Base-by-base conservation (phyloP, 2,329 filamentous ascomycete genomes). In the Pyrenochaeta sp. region DNA sequence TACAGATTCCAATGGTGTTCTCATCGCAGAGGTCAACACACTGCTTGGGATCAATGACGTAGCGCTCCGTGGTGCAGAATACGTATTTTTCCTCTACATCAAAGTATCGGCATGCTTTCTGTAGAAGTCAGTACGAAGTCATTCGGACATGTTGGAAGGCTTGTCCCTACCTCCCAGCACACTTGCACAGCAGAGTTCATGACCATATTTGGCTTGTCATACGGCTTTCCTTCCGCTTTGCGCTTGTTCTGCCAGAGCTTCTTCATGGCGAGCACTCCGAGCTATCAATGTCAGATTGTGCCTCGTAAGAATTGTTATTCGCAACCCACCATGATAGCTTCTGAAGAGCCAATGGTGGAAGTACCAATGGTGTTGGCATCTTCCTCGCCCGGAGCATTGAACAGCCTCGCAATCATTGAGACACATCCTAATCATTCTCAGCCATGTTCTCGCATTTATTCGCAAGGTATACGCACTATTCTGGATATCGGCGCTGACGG, bases 111-210 rank as follows among this genome's bases (percentile, higher is more conserved):
- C 75, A 74, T 1, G 76, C 76, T 78, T 96, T 96, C 73, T 60
- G 17, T 15, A 13, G 13, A 2, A 22, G 27, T 45, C 7, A 36
- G n/a, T 19, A n/a, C n/a, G n/a, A n/a, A n/a, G n/a, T n/a, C n/a
- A n/a, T n/a, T n/a, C n/a, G n/a, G n/a, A n/a, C n/a, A n/a, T n/a
- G n/a, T n/a, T n/a, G n/a, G n/a, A n/a, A n/a, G n/a, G n/a, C n/a
- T n/a, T n/a, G n/a, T n/a, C n/a, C n/a, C n/a, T 2, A 58, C 55
- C 47, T 96, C 91, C 92, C 92, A 96, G 80, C 91, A 96, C 27
- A 96, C 93, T 75, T 97, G 93, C 2, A 96, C 93, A 21, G 93
- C 92, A 18, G 89, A 90, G 61, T 89, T 94, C 93, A 97, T 96
- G 78, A 97, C 77, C 50, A 97, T 87, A 74, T 97, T 97, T 41